A percentile compares a stretch with the other conserved stretches of the same genome.
Conservation (phyloP, 768 basidiomycete species). For the Rhodotorula sphaerocarpa region DNA sequence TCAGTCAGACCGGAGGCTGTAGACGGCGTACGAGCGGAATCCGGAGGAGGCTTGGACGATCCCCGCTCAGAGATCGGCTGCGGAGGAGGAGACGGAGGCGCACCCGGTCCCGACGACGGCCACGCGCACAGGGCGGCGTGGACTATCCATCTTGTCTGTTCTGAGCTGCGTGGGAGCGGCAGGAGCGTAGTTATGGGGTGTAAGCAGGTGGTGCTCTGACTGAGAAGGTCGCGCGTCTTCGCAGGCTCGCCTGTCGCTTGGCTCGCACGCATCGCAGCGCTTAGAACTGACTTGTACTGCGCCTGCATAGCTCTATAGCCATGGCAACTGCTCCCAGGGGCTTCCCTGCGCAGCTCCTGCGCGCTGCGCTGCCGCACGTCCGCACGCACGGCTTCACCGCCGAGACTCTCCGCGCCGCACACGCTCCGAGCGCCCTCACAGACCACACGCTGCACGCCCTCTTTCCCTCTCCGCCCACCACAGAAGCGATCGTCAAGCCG, state of each 20-base stretch:
- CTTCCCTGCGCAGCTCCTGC: conserved; percentile 7
- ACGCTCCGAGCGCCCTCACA: background rate
- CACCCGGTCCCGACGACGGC: conserved; percentile 62
- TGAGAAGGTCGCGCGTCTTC: no score
- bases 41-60: no score
- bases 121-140: conserved; percentile 52
- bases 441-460: conserved; percentile 19
- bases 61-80: background rate
- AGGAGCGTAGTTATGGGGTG: no score
- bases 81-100: background rate
- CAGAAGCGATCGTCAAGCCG: background rate
- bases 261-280: background rate
- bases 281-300: background rate
- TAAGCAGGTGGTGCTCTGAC: no score
- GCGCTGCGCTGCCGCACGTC: conserved; percentile 25
- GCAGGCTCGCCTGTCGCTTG: background rate
- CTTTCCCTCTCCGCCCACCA: conserved; percentile 24
- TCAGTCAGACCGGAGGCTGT: no score
- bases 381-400: conserved; percentile 6
- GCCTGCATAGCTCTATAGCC: no score
- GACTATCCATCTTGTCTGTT: no score
- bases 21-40: no score
- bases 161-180: no score
- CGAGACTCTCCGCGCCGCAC: conserved; percentile 16
- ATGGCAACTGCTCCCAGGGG: background rate